phyloP scores from a whole-genome alignment of 2,329 filamentous ascomycete species.

The Thielaviopsis ethacetica region DNA sequence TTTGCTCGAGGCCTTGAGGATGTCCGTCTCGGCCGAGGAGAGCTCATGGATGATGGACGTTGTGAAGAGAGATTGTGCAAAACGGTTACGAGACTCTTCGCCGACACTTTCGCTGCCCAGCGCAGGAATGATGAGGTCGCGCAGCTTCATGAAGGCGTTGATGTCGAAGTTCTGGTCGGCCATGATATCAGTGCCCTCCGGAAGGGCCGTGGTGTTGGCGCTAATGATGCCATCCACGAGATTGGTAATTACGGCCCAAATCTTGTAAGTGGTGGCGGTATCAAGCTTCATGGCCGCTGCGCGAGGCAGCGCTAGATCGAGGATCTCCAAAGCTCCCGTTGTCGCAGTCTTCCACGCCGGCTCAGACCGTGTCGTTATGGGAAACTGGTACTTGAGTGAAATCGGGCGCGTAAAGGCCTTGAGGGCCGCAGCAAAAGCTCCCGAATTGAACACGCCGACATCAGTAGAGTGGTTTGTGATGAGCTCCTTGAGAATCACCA shows the following conservation, averaged over 20 bases:
- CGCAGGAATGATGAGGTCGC: constrained; percentile 54
- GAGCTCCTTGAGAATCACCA: constrained; percentile 49
- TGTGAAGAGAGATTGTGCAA: constrained; percentile 61
- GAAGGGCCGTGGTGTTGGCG: constrained; percentile 33
- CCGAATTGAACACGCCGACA: constrained; percentile 51
- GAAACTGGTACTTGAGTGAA: constrained; percentile 63
- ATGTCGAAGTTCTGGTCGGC: constrained; percentile 75
- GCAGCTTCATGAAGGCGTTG: constrained; percentile 49
- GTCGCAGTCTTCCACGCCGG: constrained; percentile 72
- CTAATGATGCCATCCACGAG: constrained; percentile 54
- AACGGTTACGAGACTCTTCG: constrained; percentile 50
- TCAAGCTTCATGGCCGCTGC: constrained; percentile 23
- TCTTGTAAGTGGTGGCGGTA: constrained; percentile 29
- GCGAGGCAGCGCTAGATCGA: constrained; percentile 48
- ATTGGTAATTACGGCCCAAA: constrained; percentile 55
- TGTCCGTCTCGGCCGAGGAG: constrained; percentile 30
- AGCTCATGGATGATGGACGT: constrained; percentile 61
- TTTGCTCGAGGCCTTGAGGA: constrained; percentile 14
- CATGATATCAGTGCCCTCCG: constrained; percentile 21
- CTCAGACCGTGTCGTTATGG: constrained; percentile 50
- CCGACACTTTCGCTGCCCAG: constrained; percentile 51
- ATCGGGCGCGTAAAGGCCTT: constrained; percentile 55
- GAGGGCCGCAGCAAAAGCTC: constrained; percentile 49
- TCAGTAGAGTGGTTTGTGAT: constrained; percentile 43
- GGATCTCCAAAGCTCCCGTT: constrained; percentile 48